Base-by-base conservation (phyloP, 2,329 filamentous ascomycete genomes). In the Metarhizium guizhouense region DNA sequence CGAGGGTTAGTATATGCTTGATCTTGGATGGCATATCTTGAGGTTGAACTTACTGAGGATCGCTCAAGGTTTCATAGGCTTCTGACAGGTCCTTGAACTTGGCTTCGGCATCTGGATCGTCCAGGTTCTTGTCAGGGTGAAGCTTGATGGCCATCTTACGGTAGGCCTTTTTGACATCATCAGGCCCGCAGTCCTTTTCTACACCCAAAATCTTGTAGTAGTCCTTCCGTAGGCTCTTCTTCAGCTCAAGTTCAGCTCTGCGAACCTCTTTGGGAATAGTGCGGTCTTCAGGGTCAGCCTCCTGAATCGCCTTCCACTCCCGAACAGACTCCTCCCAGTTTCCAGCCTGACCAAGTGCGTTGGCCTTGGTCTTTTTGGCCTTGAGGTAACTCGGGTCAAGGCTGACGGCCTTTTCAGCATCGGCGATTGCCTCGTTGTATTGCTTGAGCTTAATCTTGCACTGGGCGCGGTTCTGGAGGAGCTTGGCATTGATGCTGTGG, bases 31-130 rank as follows among this genome's bases (percentile, higher is more conserved):
- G 8, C 20, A n/a, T 6, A 30, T 5, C 14, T 5, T 40, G 3
- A 20, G 20, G 10, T 43, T 45, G 53, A 59, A 84, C 87, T 74
- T 87, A 91, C 86, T 96, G 86, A 76, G 91, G 79, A 73, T 99
- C 94, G 68, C 89, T 96, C 73, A 99, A 76, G 52, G 87, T 95
- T 75, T 99, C 94, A 70, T 99, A 96, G 45, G 93, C 93, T 77
- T 99, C 94, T 65, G 91, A 89, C 69, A 96, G 88, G 69, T 99
- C 94, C 82, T 99, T 97, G 82, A 99, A 99, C 67, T 89, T 86
- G 64, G 90, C 87, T 65, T 91, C 93, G 59, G 94, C 94, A 53
- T 84, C 79, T 57, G 85, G 81, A 64, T 96, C 89, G 59, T 87
- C 89, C 1, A 87, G 90, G 74, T 97, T 99, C 83, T 99, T 99